Evolutionary conservation across 495 filamentous ascomycete genomes (phyloP).

Genomic region (Hypomontagnella submonticulosa): DNA sequence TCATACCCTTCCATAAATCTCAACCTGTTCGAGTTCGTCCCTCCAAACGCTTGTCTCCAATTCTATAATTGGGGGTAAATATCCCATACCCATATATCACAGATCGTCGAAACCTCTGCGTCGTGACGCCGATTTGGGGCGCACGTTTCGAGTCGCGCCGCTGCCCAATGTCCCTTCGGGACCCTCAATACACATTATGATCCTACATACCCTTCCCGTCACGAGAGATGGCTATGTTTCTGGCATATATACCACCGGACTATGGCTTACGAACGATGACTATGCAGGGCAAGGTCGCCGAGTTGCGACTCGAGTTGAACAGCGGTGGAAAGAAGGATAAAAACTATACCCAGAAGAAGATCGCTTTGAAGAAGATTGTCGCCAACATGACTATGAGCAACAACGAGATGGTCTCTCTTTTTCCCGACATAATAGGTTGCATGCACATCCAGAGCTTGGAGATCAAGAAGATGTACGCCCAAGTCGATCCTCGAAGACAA

Average conservation of each 20-base stretch:
- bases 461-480: conserved; percentile 97
- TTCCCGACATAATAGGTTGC: conserved; percentile 92
- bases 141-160: conserved; percentile 24
- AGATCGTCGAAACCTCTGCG: background rate
- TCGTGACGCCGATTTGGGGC: conserved; percentile 25
- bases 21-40: background rate
- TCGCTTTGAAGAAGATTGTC: conserved; percentile 99
- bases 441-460: conserved; percentile 95
- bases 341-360: conserved; percentile 96
- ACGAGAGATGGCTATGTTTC: conserved; percentile 59
- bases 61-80: conserved; percentile 19
- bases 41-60: conserved; percentile 4
- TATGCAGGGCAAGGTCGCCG: conserved; percentile 96
- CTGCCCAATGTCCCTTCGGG: conserved; percentile 29
- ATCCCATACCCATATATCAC: background rate
- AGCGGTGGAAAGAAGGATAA: conserved; percentile 98
- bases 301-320: conserved; percentile 93
- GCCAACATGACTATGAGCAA: conserved; percentile 99
- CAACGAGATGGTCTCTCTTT: conserved; percentile 98
- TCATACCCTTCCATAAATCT: conserved; percentile 6
- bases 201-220: conserved; percentile 28
- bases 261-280: conserved; percentile 55
- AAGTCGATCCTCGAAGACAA: background rate
- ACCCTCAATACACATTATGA: conserved; percentile 43
- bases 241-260: conserved; percentile 57